Conservation (phyloP, 805 yeast genomes). For the Saccharomyces eubayanus region DNA sequence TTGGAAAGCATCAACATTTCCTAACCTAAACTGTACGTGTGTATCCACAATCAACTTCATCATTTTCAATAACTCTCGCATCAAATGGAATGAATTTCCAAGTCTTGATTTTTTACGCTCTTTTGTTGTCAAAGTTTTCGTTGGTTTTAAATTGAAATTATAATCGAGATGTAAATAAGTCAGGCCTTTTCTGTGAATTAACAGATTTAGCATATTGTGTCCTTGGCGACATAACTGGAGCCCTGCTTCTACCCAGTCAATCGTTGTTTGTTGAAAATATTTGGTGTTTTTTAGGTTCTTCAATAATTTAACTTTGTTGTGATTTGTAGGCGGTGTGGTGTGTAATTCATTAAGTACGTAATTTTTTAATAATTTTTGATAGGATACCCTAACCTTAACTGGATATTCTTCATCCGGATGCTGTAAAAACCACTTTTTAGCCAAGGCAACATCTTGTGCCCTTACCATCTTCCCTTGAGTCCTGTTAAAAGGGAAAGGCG, state of each 20-base stretch:
- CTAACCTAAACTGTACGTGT: conserved; percentile 84
- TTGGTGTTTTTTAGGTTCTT: conserved; percentile 67
- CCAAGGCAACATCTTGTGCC: conserved; percentile 82
- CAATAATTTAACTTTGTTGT: conserved; percentile 50
- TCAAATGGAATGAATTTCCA: conserved; percentile 91
- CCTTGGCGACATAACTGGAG: conserved; percentile 90
- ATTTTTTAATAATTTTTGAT: conserved; percentile 78
- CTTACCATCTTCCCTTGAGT: conserved; percentile 65
- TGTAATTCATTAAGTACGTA: conserved; percentile 67
- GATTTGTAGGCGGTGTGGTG: conserved; percentile 35
- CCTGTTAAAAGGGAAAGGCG: conserved; percentile 79
- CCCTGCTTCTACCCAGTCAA: conserved; percentile 99
- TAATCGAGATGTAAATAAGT: conserved; percentile 91
- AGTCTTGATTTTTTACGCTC: conserved; percentile 93
- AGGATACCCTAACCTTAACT: conserved; percentile 74
- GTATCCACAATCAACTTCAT: conserved; percentile 84
- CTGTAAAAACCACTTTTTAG: conserved; percentile 74
- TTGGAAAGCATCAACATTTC: conserved; percentile 87
- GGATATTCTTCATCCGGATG: conserved; percentile 57
- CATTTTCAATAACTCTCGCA: conserved; percentile 81
- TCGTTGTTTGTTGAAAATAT: conserved; percentile 81
- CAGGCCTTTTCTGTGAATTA: conserved; percentile 84
- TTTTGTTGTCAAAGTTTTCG: conserved; percentile 90
- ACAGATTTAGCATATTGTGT: conserved; percentile 79
- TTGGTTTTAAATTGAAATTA: conserved; percentile 92